These are phyloP conservation scores for Starmerella apicola DNA, from an alignment of 805 yeast genomes.

Conservation along the genomic window DNA sequence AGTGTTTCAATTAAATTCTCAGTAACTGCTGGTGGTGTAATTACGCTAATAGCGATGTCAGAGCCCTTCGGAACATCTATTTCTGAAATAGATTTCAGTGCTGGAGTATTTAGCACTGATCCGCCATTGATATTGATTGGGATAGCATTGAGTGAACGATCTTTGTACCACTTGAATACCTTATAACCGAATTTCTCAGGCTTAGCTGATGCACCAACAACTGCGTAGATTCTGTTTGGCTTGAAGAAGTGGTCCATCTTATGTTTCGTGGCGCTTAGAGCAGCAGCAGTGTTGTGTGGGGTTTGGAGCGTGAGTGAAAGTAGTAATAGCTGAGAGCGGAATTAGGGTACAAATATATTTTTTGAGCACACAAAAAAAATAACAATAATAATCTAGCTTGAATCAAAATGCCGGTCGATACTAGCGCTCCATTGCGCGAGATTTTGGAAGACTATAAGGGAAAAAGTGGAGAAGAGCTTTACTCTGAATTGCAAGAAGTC, in stretches of 20 bases:
- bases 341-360: too few relatives aligned
- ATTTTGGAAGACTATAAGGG: constrained; percentile 29
- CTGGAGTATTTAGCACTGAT: constrained; percentile 36
- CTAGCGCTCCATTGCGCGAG: constrained; percentile 17
- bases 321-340: neutral
- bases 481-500: constrained; percentile 63
- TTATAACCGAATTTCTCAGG: constrained; percentile 57
- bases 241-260: constrained; percentile 37
- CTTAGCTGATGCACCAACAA: constrained; percentile 60
- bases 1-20: constrained; percentile 34
- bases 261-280: constrained; percentile 22
- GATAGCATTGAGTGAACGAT: constrained; percentile 43
- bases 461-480: constrained; percentile 62
- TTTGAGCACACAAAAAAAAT: too few relatives aligned
- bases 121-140: constrained; percentile 53
- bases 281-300: constrained; percentile 10
- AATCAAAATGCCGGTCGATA: constrained; percentile 6
- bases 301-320: neutral
- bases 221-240: constrained; percentile 43
- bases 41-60: constrained; percentile 43
- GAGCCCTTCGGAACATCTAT: constrained; percentile 18
- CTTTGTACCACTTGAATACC: constrained; percentile 55
- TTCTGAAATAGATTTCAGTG: constrained; percentile 23
- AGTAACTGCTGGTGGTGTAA: constrained; percentile 63
- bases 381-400: too few relatives aligned